A percentile compares a stretch with the other conserved stretches of the same genome.
These are phyloP conservation scores for Malus hybrid DNA, from an alignment of 331 rosid genomes.

Conservation along the genomic window DNA sequence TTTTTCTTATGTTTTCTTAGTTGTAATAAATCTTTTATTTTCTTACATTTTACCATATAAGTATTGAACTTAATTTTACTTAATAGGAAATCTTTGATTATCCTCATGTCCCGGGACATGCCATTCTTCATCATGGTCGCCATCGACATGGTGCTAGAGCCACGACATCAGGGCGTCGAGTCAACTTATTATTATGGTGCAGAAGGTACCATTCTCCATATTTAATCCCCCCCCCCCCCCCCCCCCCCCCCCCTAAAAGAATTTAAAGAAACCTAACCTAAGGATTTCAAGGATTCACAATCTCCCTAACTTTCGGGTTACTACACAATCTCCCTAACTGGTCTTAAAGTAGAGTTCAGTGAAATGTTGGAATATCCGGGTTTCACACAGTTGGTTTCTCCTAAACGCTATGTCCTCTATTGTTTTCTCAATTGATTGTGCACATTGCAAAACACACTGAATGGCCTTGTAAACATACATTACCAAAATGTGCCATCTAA, in stretches of 20 bases:
- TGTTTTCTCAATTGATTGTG: not conserved
- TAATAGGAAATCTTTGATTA: constrained; percentile 70
- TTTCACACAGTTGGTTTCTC: not conserved
- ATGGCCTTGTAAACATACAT: not conserved
- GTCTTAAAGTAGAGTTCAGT: not conserved
- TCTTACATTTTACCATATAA: not conserved
- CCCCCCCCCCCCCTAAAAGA: not conserved
- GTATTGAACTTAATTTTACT: not conserved
- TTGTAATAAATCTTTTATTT: not conserved
- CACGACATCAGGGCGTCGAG: constrained; percentile 65
- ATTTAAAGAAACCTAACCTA: not conserved
- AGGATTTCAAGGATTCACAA: not conserved
- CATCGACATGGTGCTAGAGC: constrained; percentile 94
- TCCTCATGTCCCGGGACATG: constrained; percentile 73
- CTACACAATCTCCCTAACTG: too few relatives aligned
- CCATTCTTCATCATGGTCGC: constrained; percentile 85
- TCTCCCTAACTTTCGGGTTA: not conserved
- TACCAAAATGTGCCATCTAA: not conserved
- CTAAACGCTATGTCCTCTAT: not conserved
- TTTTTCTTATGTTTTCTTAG: not conserved
- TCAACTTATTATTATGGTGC: constrained; percentile 86
- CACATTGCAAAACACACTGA: not conserved
- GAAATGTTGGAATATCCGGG: not conserved
- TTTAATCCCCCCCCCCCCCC: not conserved
- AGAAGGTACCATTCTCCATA: constrained; percentile 53